Evolutionary conservation across 345 rosid genomes (phyloP), one percentile per base, ranked within the genome.

Genomic region (Microcos paniculata): DNA sequence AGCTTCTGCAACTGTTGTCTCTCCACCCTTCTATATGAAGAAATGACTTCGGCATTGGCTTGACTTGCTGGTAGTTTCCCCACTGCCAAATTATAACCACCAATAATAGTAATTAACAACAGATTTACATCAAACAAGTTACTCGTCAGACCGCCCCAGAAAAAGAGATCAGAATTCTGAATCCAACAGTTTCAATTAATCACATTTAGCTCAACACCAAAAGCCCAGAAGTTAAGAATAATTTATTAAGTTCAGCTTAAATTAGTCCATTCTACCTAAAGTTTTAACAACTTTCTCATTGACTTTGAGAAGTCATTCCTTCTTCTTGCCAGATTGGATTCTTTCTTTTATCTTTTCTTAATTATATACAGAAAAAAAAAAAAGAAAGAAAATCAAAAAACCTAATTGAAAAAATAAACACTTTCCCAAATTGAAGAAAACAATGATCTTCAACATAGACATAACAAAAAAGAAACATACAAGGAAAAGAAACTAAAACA

Each of bases 61-160:
- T 77, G 87, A 82, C 76, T 86, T 11, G 85, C 97, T 0, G 92
- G 94, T 51, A 91, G 68, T 74, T 84, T 91, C 78, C 97, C 97
- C 81, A 90, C 94, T 91, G 85, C 83, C 83, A 77, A 79, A 75
- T 30, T 19, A 56, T 45, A 53, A 51, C 30, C 13, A 71, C 40
- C 65, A 30, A 71, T 66, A 35, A 3, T 35, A 35, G 40, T 2
- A 7, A 66, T 66, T 45, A 24, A 43, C 51, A 14, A 12, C 11
- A 24, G 45, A 53, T 38, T 64, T 30, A 28, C 40, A 59, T 28
- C 38, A 28, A 59, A 30, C 38, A 16, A 59, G 64, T 30, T 28
- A 59, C 38, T 59, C 14, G 15, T 2, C 3, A 55, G 59, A 9
- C 59, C 9, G 14, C 28, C 23, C 13, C 4, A 55, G 30, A 1